Base-by-base conservation (phyloP, 768 basidiomycete species). In the Agrocybe chaxingu region DNA sequence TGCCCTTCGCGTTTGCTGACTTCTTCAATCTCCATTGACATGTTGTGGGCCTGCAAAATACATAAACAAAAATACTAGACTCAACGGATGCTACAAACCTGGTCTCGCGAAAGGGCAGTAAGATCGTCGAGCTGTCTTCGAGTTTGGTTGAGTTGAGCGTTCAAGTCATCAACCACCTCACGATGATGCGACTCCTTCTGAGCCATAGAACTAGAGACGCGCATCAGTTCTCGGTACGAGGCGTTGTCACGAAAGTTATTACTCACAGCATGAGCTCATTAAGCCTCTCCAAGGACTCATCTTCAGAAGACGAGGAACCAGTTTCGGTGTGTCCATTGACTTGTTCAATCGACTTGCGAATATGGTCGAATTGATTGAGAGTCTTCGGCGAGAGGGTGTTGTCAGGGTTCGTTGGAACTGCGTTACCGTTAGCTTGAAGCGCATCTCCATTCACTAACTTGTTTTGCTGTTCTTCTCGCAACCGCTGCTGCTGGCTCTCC, bases 231-330 rank as follows among this genome's bases (percentile, higher is more conserved):
- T 58, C 42, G 48, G 31, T 3, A 40, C 7, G 40, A 18, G 7
- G 3, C 37, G 31, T 33, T 30, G 19, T 42, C 13, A 47, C 30
- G 40, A 32, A 40, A 38, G 50, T 56, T 48, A 39, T 24, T 9
- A 71, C 90, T 60, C 62, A 95, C 90, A 87, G 73, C 92, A 98
- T 96, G 11, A 98, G 79, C 59, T 95, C 92, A 59, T 96, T 94
- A 34, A 97, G 72, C 47, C 89, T 77, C 53, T 84, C 85, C 46
- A 92, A 70, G 7, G 86, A 84, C 61, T 89, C 89, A 50, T 89
- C 87, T 24, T 85, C 84, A 6, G 79, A 74, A 47, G 66, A 64
- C 3, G 70, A 67, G 13, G 70, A 65, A 12, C 66, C 68, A 47
- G 64, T 66, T 36, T 79, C 78, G 4, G 67, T 63, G 39, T 63